A percentile compares a stretch with the other conserved stretches of the same genome.
Conservation (phyloP, 345 rosid genomes). For the Citrus hindsii region DNA sequence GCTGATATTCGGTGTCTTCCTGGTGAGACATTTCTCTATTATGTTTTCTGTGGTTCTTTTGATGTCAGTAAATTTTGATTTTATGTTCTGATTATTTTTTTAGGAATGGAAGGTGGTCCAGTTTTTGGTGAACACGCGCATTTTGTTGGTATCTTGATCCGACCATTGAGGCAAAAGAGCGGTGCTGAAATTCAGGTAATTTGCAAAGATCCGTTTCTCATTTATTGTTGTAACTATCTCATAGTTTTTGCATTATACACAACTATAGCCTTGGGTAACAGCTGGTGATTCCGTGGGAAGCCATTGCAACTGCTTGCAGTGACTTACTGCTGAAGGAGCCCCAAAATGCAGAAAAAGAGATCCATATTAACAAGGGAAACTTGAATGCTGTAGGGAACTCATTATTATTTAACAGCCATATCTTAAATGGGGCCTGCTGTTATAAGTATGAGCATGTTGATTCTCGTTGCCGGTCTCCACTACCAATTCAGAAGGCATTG, state of each 20-base stretch:
- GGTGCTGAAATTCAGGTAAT: conserved; percentile 95
- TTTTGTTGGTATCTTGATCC: conserved; percentile 70
- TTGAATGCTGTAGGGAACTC: conserved; percentile 45
- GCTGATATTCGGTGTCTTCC: conserved; percentile 96
- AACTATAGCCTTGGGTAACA: conserved; percentile 87
- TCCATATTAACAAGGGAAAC: conserved; percentile 35
- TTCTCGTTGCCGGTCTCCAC: conserved; percentile 19
- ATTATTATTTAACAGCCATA: conserved; percentile 21
- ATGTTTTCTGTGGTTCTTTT: conserved; percentile 14
- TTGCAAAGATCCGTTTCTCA: conserved; percentile 19
- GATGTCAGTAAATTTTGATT: conserved; percentile 18
- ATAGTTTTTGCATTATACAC: conserved; percentile 53
- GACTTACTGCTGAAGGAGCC: conserved; percentile 74
- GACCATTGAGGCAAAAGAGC: conserved; percentile 80
- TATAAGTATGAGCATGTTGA: conserved; percentile 17
- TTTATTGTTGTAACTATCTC: conserved; percentile 29
- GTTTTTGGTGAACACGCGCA: conserved; percentile 52
- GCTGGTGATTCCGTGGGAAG: conserved; percentile 99
- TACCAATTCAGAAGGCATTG: conserved; percentile 54
- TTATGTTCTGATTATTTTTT: conserved; percentile 16
- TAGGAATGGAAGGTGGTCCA: conserved; percentile 95
- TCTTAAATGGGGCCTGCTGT: conserved; percentile 20
- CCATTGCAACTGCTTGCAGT: conserved; percentile 82
- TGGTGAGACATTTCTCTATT: conserved; percentile 47
- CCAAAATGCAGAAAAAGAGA: conserved; percentile 43